These are phyloP conservation scores for Bimuria novae-zelandiae DNA, from an alignment of 2,329 filamentous ascomycete genomes.

Conservation along the genomic window DNA sequence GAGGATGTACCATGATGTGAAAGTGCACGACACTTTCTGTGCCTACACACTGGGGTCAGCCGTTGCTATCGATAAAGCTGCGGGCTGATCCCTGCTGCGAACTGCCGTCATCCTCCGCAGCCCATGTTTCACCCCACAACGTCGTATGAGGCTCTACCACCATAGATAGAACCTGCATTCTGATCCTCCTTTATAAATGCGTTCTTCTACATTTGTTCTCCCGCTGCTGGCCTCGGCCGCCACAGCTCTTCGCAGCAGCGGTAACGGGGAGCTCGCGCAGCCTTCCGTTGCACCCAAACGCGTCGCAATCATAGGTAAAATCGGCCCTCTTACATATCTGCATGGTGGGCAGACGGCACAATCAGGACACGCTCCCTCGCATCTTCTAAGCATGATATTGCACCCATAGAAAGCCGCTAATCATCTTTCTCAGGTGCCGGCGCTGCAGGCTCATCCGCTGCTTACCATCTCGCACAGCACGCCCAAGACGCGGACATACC, in stretches of 20 bases:
- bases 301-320: conserved; percentile 46
- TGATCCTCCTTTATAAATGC: conserved; percentile 4
- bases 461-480: conserved; percentile 79
- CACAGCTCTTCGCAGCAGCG: conserved; percentile 21
- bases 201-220: conserved; percentile 5
- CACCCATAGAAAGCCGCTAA: neutral
- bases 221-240: conserved; percentile 24
- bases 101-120: neutral
- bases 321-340: neutral
- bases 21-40: no score
- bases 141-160: neutral
- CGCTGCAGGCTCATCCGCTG: conserved; percentile 82
- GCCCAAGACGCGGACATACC: conserved; percentile 63
- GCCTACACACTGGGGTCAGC: no score
- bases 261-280: conserved; percentile 13
- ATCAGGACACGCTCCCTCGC: neutral
- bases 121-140: neutral
- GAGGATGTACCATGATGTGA: no score
- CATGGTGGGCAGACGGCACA: neutral
- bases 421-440: conserved; percentile 74
- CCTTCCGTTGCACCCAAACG: conserved; percentile 27
- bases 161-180: neutral
- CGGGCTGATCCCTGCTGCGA: conserved; percentile 4
- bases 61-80: conserved; percentile 8
- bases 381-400: neutral